These are phyloP conservation scores for Auricularia sp. DNA, from an alignment of 768 basidiomycete genomes.

Conservation along the genomic window DNA sequence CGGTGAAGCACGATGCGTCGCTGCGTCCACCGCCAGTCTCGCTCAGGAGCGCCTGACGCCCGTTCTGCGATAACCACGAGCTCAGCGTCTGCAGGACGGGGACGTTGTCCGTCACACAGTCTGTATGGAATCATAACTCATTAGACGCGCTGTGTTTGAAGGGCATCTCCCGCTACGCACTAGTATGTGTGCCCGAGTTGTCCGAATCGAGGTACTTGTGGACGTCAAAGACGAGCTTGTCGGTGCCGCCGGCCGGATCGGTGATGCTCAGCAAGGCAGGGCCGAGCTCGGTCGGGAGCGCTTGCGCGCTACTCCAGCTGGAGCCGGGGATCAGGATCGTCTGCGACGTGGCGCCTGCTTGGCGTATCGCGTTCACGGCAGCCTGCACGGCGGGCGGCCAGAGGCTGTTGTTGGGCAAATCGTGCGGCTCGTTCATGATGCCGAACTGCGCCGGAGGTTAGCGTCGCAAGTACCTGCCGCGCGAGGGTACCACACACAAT, in stretches of 20 bases:
- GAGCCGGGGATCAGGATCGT: conserved; percentile 35
- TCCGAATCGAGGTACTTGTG: conserved; percentile 14
- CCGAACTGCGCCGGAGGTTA: conserved; percentile 14
- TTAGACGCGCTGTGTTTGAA: too few species aligned
- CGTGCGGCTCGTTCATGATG: conserved; percentile 42
- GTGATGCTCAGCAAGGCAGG: conserved; percentile 30
- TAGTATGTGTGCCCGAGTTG: background rate
- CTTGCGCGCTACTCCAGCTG: conserved; percentile 29
- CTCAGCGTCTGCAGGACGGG: conserved; percentile 33
- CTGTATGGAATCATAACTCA: background rate
- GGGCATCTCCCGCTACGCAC: background rate
- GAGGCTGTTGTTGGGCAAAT: conserved; percentile 27
- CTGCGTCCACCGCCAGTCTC: conserved; percentile 38
- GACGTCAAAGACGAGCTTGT: conserved; percentile 32
- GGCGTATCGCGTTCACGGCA: conserved; percentile 32
- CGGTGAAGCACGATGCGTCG: conserved; percentile 17
- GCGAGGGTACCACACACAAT: conserved; percentile 21
- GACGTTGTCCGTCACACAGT: conserved; percentile 30
- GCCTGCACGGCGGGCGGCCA: conserved; percentile 23
- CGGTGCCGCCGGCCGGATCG: conserved; percentile 29
- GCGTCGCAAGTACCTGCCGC: conserved; percentile 15
- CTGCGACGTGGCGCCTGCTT: conserved; percentile 30
- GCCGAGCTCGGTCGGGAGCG: conserved; percentile 30
- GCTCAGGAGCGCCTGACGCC: conserved; percentile 31
- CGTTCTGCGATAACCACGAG: conserved; percentile 29